Evolutionary conservation across 257 asterid species (phyloP).

Genomic region (Avicennia marina): DNA sequence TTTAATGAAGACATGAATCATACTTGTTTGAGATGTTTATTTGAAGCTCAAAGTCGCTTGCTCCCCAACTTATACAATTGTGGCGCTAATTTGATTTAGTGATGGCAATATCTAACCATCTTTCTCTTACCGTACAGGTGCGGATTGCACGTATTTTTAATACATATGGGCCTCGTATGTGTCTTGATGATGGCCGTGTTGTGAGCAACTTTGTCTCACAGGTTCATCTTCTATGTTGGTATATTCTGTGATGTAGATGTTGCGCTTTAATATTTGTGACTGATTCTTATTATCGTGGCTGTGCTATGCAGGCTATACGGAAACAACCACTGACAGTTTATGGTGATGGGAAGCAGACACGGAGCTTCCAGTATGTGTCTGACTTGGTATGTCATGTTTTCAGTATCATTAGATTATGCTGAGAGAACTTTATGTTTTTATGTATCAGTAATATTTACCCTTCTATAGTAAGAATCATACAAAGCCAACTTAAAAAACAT

Average conservation of each 20-base stretch:
- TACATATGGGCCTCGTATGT: slow-evolving; percentile 97
- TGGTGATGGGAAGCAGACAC: slow-evolving; percentile 94
- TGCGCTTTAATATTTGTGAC: not conserved
- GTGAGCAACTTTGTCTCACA: slow-evolving; percentile 97
- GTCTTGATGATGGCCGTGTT: slow-evolving; percentile 97
- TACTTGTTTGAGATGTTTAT: slow-evolving; percentile 1
- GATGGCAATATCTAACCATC: not conserved
- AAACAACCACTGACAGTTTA: slow-evolving; percentile 88
- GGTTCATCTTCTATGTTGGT: slow-evolving; percentile 42
- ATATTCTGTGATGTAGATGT: slow-evolving; percentile 9
- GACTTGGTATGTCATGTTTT: slow-evolving; percentile 67
- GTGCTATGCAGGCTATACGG: slow-evolving; percentile 66
- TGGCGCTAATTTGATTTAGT: not conserved
- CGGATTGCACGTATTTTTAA: slow-evolving; percentile 98
- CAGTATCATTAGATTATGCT: not conserved
- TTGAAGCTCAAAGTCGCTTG: not conserved
- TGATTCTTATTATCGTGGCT: not conserved
- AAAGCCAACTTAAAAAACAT: too few species aligned
- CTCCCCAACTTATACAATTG: not conserved
- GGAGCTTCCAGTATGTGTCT: slow-evolving; percentile 90
- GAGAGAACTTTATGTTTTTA: not conserved
- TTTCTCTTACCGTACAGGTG: slow-evolving; percentile 51
- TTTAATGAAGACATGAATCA: not conserved
- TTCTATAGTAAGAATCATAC: not conserved
- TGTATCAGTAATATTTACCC: not conserved